Conservation (phyloP, 1,284 basidiomycete species). For the Rhodotorula sp. region DNA sequence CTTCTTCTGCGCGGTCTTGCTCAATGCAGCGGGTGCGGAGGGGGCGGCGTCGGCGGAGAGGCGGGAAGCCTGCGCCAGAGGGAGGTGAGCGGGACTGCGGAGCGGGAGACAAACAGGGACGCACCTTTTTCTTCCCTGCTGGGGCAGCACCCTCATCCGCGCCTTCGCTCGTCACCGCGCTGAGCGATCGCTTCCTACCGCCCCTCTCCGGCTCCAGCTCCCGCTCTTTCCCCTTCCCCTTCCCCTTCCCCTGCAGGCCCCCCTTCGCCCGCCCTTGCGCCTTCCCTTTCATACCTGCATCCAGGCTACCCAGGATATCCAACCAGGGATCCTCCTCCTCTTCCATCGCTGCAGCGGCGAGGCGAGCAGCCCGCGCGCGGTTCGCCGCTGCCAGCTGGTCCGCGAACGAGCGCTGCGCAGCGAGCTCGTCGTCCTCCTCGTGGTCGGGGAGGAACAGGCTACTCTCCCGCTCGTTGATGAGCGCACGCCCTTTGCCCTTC, state of each 20-base stretch:
- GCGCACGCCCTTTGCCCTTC: not conserved
- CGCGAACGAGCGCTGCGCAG: not conserved
- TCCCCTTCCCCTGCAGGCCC: not conserved
- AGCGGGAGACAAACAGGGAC: too few species aligned
- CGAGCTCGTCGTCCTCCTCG: too few species aligned
- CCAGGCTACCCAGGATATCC: constrained; percentile 10
- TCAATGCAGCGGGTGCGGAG: not conserved
- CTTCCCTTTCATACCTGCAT: not conserved
- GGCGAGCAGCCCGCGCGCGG: not conserved
- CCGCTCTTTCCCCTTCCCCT: constrained; percentile 8
- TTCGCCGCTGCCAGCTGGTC: too few species aligned
- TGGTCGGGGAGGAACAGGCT: not conserved
- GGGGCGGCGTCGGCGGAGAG: not conserved
- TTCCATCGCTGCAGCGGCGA: too few species aligned
- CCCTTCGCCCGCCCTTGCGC: not conserved
- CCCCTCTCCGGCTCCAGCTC: not conserved
- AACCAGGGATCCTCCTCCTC: constrained; percentile 2
- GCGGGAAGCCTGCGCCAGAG: not conserved
- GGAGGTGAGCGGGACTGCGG: too few species aligned
- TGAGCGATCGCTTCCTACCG: constrained; percentile 4
- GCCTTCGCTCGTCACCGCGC: not conserved
- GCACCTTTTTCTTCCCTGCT: not conserved
- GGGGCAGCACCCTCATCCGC: not conserved
- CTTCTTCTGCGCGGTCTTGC: constrained; percentile 22
- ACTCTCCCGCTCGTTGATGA: not conserved